These are phyloP conservation scores for Pulveroboletus sp. DNA, from an alignment of 768 basidiomycete species.

Conservation along the genomic window DNA sequence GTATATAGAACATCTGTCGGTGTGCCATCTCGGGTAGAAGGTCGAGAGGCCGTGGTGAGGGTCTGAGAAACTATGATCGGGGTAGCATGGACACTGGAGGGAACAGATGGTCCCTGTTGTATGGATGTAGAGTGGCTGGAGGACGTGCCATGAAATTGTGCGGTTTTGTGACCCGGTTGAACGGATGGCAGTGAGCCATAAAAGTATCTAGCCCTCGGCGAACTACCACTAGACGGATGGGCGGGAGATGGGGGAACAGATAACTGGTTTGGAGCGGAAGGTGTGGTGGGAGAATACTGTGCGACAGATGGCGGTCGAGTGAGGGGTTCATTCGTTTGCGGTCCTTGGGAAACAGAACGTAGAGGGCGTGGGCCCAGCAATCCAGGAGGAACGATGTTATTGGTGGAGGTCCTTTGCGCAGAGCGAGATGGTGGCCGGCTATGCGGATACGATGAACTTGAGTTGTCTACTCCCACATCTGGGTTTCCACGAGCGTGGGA, in stretches of 20 bases:
- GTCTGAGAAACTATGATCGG: constrained; percentile 19
- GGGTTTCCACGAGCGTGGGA: constrained; percentile 25
- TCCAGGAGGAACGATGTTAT: constrained; percentile 17
- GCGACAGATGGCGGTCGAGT: constrained; percentile 24
- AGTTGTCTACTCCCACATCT: constrained; percentile 19
- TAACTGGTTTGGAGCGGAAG: constrained; percentile 12
- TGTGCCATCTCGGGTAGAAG: constrained; percentile 22
- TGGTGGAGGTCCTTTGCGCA: constrained; percentile 19
- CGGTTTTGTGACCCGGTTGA: constrained; percentile 24
- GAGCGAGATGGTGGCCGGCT: constrained; percentile 27
- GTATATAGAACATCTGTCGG: constrained; percentile 4
- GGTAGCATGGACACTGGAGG: constrained; percentile 18
- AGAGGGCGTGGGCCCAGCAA: constrained; percentile 26
- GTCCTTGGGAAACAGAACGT: constrained; percentile 28
- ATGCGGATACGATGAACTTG: constrained; percentile 15
- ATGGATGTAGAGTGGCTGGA: constrained; percentile 3
- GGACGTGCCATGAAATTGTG: constrained; percentile 15
- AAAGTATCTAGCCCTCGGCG: constrained; percentile 11
- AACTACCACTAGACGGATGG: constrained; percentile 11
- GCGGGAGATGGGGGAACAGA: constrained; percentile 19
- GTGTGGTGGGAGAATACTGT: constrained; percentile 6
- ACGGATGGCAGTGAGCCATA: not conserved
- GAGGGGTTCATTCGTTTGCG: constrained; percentile 18
- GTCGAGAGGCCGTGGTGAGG: constrained; percentile 22
- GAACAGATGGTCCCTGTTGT: constrained; percentile 19